Percentiles rank a stretch among this genome's conserved stretches.
Conservation (phyloP, 768 basidiomycete species). For the Termitomyces sp. region DNA sequence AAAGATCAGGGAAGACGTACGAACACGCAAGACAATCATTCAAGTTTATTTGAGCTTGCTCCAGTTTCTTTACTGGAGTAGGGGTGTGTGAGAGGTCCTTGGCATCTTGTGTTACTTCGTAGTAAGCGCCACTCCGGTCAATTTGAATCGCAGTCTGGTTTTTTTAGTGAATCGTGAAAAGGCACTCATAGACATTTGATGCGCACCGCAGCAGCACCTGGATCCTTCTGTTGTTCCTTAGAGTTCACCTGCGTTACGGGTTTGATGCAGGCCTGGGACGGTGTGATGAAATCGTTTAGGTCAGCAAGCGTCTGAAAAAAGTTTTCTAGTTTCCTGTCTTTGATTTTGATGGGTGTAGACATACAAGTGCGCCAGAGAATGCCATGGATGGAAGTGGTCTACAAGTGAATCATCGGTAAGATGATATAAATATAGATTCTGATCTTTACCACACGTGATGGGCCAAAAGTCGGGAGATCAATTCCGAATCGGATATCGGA, state of each 20-base stretch:
- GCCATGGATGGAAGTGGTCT: slow-evolving; percentile 46
- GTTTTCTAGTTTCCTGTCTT: not conserved
- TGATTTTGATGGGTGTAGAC: slow-evolving; percentile 19
- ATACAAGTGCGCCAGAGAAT: slow-evolving; percentile 81
- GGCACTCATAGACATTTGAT: not conserved
- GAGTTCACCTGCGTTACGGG: slow-evolving; percentile 59
- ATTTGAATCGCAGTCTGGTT: slow-evolving; percentile 87
- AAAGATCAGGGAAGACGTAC: slow-evolving; percentile 36
- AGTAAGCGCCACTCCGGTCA: slow-evolving; percentile 81
- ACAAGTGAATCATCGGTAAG: not conserved
- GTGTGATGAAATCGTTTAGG: slow-evolving; percentile 95
- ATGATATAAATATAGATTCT: too few relatives aligned
- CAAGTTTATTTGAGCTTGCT: slow-evolving; percentile 92
- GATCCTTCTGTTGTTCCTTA: slow-evolving; percentile 20
- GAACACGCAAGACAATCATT: slow-evolving; percentile 99
- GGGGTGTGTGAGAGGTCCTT: slow-evolving; percentile 7
- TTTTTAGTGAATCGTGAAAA: not conserved
- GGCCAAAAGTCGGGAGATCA: too few relatives aligned
- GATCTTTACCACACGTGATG: too few relatives aligned
- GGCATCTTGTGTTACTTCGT: slow-evolving; percentile 56
- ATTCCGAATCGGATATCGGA: too few relatives aligned
- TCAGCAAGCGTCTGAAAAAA: slow-evolving; percentile 74
- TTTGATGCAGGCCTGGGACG: slow-evolving; percentile 96
- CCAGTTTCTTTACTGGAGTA: slow-evolving; percentile 52
- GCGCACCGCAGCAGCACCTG: slow-evolving; percentile 33